These are phyloP conservation scores for Vicia villosa DNA, from an alignment of 306 rosid genomes.

Conservation along the genomic window DNA sequence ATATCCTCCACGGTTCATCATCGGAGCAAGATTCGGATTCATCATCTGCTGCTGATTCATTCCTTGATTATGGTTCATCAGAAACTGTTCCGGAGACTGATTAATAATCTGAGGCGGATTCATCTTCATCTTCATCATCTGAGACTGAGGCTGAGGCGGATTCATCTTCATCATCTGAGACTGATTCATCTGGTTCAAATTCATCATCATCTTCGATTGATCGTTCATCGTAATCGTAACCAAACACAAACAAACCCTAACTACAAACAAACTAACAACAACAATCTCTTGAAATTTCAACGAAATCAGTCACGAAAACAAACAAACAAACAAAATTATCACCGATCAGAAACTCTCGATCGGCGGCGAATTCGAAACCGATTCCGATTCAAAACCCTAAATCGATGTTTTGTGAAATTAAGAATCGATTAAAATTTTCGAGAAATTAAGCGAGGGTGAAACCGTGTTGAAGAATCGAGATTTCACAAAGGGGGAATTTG, in stretches of 20 bases:
- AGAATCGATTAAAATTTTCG: slow-evolving; percentile 4
- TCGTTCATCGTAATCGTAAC: slow-evolving; percentile 54
- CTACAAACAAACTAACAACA: background rate
- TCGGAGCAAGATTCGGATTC: slow-evolving; percentile 50
- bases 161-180: slow-evolving; percentile 57
- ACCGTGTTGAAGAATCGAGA: background rate
- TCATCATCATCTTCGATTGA: slow-evolving; percentile 57
- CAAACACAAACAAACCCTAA: slow-evolving; percentile 35
- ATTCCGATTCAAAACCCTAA: slow-evolving; percentile 55
- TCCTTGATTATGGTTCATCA: background rate
- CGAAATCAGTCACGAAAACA: slow-evolving; percentile 1
- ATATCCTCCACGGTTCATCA: slow-evolving; percentile 49
- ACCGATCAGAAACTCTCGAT: slow-evolving; percentile 34
- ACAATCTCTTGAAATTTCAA: slow-evolving; percentile 10
- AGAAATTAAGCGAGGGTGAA: slow-evolving; percentile 24
- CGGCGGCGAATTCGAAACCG: slow-evolving; percentile 28
- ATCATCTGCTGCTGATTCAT: slow-evolving; percentile 47
- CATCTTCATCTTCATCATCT: slow-evolving; percentile 59
- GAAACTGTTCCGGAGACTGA: slow-evolving; percentile 38
- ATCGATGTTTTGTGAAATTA: slow-evolving; percentile 5
- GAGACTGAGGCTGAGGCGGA: slow-evolving; percentile 46
- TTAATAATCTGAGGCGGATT: slow-evolving; percentile 49
- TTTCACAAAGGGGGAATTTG: slow-evolving; percentile 1
- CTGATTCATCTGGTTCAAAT: slow-evolving; percentile 50
- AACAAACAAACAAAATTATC: background rate